phyloP scores from a whole-genome alignment of 345 rosid genomes.

The Carallia pectinifolia region DNA sequence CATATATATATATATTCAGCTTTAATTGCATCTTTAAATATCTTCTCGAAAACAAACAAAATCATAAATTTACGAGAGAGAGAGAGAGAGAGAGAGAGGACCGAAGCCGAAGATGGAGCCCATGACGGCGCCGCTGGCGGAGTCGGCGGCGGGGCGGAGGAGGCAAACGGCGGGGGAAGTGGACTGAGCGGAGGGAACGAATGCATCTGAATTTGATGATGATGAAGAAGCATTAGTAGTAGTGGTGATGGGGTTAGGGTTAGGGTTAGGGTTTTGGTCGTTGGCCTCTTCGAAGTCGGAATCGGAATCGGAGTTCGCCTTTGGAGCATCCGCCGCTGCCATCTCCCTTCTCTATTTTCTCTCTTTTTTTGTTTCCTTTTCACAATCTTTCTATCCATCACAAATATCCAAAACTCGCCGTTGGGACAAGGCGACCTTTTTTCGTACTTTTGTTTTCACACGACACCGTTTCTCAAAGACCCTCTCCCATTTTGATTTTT shows the following conservation, averaged over 20 bases:
- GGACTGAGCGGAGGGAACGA: slow-evolving; percentile 39
- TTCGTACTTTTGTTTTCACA: too few relatives aligned
- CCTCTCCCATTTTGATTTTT: too few relatives aligned
- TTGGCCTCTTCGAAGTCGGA: slow-evolving; percentile 11
- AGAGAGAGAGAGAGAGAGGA: slow-evolving; percentile 13
- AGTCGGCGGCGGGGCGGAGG: slow-evolving; percentile 64
- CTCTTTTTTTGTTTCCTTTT: background rate
- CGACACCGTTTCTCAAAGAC: too few relatives aligned
- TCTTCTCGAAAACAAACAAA: background rate
- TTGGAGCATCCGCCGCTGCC: slow-evolving; percentile 25
- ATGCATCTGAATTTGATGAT: slow-evolving; percentile 25
- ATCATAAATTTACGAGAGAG: background rate
- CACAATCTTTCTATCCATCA: background rate
- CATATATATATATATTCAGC: background rate
- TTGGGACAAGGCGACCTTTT: too few relatives aligned
- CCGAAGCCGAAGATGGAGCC: slow-evolving; percentile 90
- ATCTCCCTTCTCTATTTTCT: background rate
- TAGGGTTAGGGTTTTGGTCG: background rate
- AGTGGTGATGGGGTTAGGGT: slow-evolving; percentile 22
- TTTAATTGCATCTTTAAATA: background rate
- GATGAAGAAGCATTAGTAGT: slow-evolving; percentile 21
- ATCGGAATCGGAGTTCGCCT: slow-evolving; percentile 19
- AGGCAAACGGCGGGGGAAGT: slow-evolving; percentile 64
- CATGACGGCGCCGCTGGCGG: slow-evolving; percentile 86
- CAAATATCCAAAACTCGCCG: background rate